Base-by-base conservation (phyloP, 2,329 filamentous ascomycete species). In the Curvularia verruculosa region DNA sequence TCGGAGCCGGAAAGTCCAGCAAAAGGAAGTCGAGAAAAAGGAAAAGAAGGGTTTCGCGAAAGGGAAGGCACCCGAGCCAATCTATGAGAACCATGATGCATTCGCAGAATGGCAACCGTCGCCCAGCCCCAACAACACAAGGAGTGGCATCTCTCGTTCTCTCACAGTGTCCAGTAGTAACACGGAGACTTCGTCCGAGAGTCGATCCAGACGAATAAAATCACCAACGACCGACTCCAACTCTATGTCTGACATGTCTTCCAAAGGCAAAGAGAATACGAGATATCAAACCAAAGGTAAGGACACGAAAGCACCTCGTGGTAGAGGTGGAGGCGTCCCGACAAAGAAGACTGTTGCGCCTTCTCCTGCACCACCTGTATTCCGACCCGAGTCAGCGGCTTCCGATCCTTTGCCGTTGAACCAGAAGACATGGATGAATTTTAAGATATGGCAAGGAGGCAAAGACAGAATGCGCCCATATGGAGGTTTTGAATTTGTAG, bases 11-110 rank as follows among this genome's bases (percentile, higher is more conserved):
- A 78, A 78, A 62, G 73, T 71, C n/a, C 70, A 75, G 52, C 65
- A 69, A 29, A 78, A 78, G 54, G 69, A 77, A 37, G 75, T 77
- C 13, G 66, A 76, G 49, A 78, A 77, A 62, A 72, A 71, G 47
- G 76, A 77, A 54, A 76, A 76, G 60, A 77, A 75, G 56, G 50
- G 60, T 12, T 60, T 68, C n/a, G 65, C 66, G 13, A 75, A 76
- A 46, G 59, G 63, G 5, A 74, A 72, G 49, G 61, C 59, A n/a
- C 56, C 68, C 31, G 69, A 73, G 26, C 44, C 59, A 7, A 56
- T 64, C 28, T 59, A 56, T n/a, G 62, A 58, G 23, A 59, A 47
- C 61, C 59, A 64, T 29, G 73, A 75, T 60, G 65, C 63, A 2
- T 73, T 73, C 40, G 54, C 65, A n/a, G 64, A 71, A 31, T 74